Conservation (phyloP, 73 alveolate genomes). For the Tetrahymena malaccensis region DNA sequence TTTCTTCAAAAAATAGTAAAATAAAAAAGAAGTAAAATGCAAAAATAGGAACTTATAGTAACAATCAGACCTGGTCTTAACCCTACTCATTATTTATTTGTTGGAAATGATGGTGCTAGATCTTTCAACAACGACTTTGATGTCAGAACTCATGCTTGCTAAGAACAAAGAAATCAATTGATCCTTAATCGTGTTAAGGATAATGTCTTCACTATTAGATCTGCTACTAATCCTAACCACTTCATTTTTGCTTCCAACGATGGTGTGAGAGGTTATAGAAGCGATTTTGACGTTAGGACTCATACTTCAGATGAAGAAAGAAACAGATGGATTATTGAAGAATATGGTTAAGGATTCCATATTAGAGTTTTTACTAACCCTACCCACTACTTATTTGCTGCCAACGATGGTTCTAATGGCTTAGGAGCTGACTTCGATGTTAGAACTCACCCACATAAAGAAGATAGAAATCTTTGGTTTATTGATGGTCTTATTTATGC, state of each 20-base stretch:
- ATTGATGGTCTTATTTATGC: not conserved
- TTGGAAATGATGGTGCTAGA: constrained; percentile 12
- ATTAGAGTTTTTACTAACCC: not conserved
- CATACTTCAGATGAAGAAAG: constrained; percentile 19
- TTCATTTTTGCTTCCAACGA: constrained; percentile 17
- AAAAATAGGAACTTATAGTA: not conserved
- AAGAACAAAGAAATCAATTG: constrained; percentile 23
- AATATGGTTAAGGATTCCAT: not conserved
- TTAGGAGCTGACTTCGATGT: constrained; percentile 11
- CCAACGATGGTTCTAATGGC: not conserved
- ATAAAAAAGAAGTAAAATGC: no score
- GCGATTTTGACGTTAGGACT: constrained; percentile 24
- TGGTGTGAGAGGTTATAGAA: not conserved
- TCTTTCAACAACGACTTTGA: constrained; percentile 1
- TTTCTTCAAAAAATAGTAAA: no score
- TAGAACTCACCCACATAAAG: not conserved
- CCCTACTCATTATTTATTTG: constrained; percentile 9
- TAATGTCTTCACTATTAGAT: constrained; percentile 13
- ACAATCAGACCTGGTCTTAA: constrained; percentile 1
- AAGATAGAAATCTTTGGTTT: not conserved
- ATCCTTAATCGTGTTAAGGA: not conserved
- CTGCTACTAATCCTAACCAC: constrained; percentile 6
- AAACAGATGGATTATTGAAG: constrained; percentile 27
- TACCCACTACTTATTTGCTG: not conserved
- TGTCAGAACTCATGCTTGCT: constrained; percentile 14